phyloP scores from a whole-genome alignment of 768 basidiomycete genomes.

The Boletus huronensis region DNA sequence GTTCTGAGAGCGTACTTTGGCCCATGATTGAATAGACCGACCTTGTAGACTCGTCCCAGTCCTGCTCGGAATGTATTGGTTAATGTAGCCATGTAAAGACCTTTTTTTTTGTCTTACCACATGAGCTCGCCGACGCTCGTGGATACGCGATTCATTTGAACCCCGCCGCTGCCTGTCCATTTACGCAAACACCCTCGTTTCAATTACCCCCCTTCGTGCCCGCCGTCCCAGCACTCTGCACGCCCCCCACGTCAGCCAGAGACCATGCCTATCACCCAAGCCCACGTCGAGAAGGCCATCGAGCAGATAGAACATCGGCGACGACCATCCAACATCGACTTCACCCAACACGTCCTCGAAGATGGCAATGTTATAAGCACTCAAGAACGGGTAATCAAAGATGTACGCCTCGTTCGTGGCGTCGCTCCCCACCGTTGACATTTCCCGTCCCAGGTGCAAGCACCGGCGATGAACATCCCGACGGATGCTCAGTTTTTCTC shows the following conservation, averaged over 20 bases:
- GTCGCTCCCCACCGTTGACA: slow-evolving; percentile 7
- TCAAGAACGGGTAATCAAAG: slow-evolving; percentile 93
- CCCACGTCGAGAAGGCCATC: slow-evolving; percentile 35
- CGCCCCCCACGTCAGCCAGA: neutral
- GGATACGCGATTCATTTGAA: slow-evolving; percentile 21
- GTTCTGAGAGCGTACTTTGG: slow-evolving; percentile 82
- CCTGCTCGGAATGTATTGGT: neutral
- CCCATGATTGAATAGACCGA: slow-evolving; percentile 23
- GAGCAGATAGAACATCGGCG: slow-evolving; percentile 41
- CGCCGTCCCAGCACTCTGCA: neutral
- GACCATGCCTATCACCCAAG: slow-evolving; percentile 35
- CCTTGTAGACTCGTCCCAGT: neutral
- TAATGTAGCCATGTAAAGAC: slow-evolving; percentile 13
- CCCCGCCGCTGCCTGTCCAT: slow-evolving; percentile 21
- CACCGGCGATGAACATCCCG: slow-evolving; percentile 90
- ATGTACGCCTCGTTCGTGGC: slow-evolving; percentile 50
- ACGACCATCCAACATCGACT: slow-evolving; percentile 69
- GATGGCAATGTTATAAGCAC: slow-evolving; percentile 91
- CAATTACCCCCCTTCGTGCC: neutral
- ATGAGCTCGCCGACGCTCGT: neutral
- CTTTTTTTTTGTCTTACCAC: neutral
- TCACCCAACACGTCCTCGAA: slow-evolving; percentile 88
- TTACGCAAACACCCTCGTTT: slow-evolving; percentile 16
- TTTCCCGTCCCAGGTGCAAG: slow-evolving; percentile 72
- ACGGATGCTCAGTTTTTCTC: slow-evolving; percentile 95